Evolutionary conservation across 768 basidiomycete genomes (phyloP).

Genomic region (Lactarius vividus): DNA sequence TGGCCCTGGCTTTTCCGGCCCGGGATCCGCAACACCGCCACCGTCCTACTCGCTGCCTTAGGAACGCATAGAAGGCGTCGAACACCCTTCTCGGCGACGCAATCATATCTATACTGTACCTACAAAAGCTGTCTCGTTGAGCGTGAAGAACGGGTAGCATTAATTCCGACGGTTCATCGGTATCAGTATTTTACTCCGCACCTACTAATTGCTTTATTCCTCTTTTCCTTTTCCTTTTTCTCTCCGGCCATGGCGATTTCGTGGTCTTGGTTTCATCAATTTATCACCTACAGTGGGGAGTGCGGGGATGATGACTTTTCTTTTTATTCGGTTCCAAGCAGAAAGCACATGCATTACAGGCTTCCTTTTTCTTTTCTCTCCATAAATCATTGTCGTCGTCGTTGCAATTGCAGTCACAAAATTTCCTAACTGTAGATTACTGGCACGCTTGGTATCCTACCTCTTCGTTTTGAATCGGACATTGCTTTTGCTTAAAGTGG

Average conservation of each 20-base stretch:
- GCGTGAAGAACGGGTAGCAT: neutral
- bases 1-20: conserved; percentile 11
- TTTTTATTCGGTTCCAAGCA: neutral
- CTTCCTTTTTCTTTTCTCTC: neutral
- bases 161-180: neutral
- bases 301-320: neutral
- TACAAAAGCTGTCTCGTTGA: neutral
- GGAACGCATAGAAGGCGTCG: neutral
- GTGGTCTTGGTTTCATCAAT: neutral
- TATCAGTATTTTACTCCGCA: neutral
- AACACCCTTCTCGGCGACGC: too few relatives aligned
- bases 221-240: neutral
- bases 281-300: neutral
- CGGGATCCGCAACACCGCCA: conserved; percentile 17
- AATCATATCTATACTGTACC: neutral
- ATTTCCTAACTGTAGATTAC: neutral
- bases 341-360: neutral
- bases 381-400: neutral
- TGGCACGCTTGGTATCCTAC: neutral
- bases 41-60: conserved; percentile 24
- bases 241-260: neutral
- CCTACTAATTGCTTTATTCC: neutral
- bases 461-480: neutral
- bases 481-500: neutral
- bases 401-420: neutral